These are phyloP conservation scores for Paraphoma sp. DNA, from an alignment of 2,329 filamentous ascomycete species.

Conservation along the genomic window DNA sequence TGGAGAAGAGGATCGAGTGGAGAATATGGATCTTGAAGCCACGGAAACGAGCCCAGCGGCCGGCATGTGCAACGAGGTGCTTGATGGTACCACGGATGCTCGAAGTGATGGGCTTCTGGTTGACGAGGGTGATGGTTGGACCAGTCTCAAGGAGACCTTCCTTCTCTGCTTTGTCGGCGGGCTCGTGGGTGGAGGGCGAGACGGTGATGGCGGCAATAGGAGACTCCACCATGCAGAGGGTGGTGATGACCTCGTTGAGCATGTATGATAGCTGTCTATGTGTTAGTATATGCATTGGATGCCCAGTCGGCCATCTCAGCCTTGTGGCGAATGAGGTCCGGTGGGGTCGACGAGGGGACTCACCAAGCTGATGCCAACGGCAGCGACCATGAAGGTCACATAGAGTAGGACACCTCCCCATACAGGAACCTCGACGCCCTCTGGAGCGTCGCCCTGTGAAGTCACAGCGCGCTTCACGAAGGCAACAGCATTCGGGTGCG, in stretches of 20 bases:
- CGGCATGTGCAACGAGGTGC: conserved; percentile 69
- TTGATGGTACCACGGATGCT: conserved; percentile 64
- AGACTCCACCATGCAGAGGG: conserved; percentile 70
- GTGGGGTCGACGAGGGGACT: conserved; percentile 13
- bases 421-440: conserved; percentile 32
- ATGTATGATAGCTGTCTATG: conserved; percentile 57
- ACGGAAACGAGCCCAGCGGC: conserved; percentile 72
- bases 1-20: conserved; percentile 40
- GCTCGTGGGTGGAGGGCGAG: conserved; percentile 54
- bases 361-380: conserved; percentile 52
- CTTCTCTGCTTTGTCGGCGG: conserved; percentile 51
- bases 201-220: conserved; percentile 59
- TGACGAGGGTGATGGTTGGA: conserved; percentile 52
- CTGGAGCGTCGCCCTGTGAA: conserved; percentile 7
- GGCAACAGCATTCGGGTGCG: conserved; percentile 29
- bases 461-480: conserved; percentile 37
- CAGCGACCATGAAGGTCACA: conserved; percentile 47
- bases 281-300: conserved; percentile 7
- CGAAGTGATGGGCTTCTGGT: conserved; percentile 66
- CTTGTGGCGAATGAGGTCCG: too few relatives aligned
- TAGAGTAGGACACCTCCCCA: conserved; percentile 39
- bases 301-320: not conserved
- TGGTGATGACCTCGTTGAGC: conserved; percentile 65
- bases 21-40: conserved; percentile 63
- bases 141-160: conserved; percentile 48